Evolutionary conservation across 257 asterid species (phyloP).

Genomic region (Solanum acaule): DNA sequence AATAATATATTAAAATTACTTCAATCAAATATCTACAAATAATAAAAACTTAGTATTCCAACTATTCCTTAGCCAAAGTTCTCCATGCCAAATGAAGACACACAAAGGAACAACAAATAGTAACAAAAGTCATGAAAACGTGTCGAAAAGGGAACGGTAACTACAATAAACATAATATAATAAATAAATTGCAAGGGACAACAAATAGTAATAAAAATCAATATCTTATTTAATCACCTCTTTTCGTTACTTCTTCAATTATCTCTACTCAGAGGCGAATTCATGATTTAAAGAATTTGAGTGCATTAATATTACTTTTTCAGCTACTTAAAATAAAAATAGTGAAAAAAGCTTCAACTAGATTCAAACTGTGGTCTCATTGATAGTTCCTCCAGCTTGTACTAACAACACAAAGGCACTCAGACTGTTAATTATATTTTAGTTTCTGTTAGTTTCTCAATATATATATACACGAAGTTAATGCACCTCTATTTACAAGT

Average conservation of each 20-base stretch:
- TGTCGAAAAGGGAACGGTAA: too few relatives aligned
- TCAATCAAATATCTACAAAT: neutral
- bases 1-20: neutral
- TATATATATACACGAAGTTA: neutral
- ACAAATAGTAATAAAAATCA: too few relatives aligned
- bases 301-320: rapidly evolving
- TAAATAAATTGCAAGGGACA: too few relatives aligned
- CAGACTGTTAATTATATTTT: too few relatives aligned
- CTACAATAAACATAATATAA: too few relatives aligned
- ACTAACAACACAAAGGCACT: too few relatives aligned
- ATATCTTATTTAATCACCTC: too few relatives aligned
- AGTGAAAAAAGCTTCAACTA: neutral
- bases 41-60: neutral
- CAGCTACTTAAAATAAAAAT: too few relatives aligned
- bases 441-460: too few relatives aligned
- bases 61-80: neutral
- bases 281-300: rapidly evolving
- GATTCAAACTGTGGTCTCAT: too few relatives aligned
- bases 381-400: neutral
- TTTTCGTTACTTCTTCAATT: rapidly evolving
- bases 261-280: neutral
- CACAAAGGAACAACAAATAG: neutral
- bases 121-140: too few relatives aligned
- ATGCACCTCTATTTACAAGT: too few relatives aligned
- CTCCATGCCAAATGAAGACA: neutral